Evolutionary conservation across 352 stramenopile genomes (phyloP), one percentile per base, ranked within the genome.

Genomic region (Phytophthora constricta): DNA sequence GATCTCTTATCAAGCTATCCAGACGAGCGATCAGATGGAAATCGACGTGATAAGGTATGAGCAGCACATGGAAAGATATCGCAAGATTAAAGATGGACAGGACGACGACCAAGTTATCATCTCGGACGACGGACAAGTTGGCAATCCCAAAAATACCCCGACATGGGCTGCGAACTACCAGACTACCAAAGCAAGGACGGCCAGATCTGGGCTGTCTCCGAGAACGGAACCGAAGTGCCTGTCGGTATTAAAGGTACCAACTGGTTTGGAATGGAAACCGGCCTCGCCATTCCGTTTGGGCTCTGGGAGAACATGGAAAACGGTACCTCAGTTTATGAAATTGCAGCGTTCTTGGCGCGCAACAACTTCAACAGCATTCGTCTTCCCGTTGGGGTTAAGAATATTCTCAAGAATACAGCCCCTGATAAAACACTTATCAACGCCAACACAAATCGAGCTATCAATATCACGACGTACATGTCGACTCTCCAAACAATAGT

Each of bases 221-320:
- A 77, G 25, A 88, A 90, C 57, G 80, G 82, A 53, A 89, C 77
- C 0, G 83, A 91, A 51, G 69, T 86, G 4, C 62, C 70, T 0
- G 69, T 91, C 9, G 65, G 50, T 11, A 79, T 91, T 58, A 91
- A 91, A 41, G 83, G 83, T 2, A 65, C 76, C 56, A 92, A 92
- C 62, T 92, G 84, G 83, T 91, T 90, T 66, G 84, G 81, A 28
- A 92, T 92, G 84, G 84, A 92, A 51, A 92, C 84, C 0, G 77
- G 77, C 0, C 31, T 81, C 4, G 59, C 60, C 0, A 83, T 92
- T 31, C 84, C 84, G 2, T 87, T 92, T 23, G 84, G 82, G 2
- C 58, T 92, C 4, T 92, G 84, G 84, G 79, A 90, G 14, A 92
- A 92, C 68, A 65, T 75, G 42, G 57, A 86, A 13, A 89, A 89